Percentiles rank a stretch among this genome's conserved stretches.
phyloP scores from a whole-genome alignment of 2,329 filamentous ascomycete genomes.

The Sarocladiaceae sp. region DNA sequence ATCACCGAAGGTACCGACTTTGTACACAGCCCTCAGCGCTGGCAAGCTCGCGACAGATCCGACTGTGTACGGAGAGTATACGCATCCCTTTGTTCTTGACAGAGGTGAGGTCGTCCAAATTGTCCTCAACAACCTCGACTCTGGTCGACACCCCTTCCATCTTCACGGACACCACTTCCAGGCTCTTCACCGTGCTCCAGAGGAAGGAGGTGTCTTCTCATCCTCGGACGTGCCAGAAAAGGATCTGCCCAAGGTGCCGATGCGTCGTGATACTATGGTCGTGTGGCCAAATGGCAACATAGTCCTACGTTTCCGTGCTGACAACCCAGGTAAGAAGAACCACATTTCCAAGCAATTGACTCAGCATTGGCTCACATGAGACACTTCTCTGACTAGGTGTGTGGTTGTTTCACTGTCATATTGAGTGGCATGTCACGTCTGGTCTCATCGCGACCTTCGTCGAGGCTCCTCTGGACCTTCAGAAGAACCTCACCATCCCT shows the following conservation, averaged over 20 bases:
- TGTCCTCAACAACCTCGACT: slow-evolving; percentile 71
- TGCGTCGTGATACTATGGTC: slow-evolving; percentile 66
- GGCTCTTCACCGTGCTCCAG: slow-evolving; percentile 55
- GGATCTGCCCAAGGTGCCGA: slow-evolving; percentile 50
- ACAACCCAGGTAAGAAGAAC: slow-evolving; percentile 55
- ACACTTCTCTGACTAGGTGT: slow-evolving; percentile 31
- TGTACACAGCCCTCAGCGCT: slow-evolving; percentile 70
- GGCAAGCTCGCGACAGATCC: slow-evolving; percentile 56
- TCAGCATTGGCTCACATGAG: no score
- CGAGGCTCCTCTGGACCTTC: slow-evolving; percentile 59
- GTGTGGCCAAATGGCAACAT: slow-evolving; percentile 63
- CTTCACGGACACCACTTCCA: slow-evolving; percentile 77
- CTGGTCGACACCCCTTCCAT: slow-evolving; percentile 70
- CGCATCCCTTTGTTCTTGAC: slow-evolving; percentile 63
- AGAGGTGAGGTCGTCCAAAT: slow-evolving; percentile 68
- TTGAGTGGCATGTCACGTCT: slow-evolving; percentile 70
- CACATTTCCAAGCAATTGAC: background rate
- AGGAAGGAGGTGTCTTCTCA: slow-evolving; percentile 53
- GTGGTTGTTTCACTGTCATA: slow-evolving; percentile 77
- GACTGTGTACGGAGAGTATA: slow-evolving; percentile 60
- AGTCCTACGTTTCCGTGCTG: slow-evolving; percentile 62
- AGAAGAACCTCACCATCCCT: slow-evolving; percentile 57
- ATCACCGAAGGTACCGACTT: slow-evolving; percentile 68
- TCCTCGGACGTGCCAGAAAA: slow-evolving; percentile 38
- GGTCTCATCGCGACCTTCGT: slow-evolving; percentile 64